Evolutionary conservation across 2,329 filamentous ascomycete genomes (phyloP).

Genomic region (Pseudopyricularia javanii): DNA sequence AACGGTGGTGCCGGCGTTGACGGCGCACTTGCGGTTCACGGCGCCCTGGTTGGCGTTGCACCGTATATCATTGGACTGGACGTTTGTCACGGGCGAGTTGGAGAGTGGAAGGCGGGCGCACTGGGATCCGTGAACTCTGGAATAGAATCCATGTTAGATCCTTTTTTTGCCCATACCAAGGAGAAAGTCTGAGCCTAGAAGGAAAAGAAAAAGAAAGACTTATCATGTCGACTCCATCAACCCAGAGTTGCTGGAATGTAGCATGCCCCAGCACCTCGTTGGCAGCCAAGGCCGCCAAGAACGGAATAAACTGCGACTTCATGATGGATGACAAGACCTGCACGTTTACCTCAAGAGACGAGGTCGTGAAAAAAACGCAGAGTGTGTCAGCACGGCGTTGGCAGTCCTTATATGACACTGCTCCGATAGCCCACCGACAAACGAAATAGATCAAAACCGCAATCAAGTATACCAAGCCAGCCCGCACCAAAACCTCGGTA

Average conservation of each 20-base stretch:
- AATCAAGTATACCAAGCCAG: no score
- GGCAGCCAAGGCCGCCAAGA: slow-evolving; percentile 19
- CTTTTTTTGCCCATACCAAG: background rate
- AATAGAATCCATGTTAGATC: slow-evolving; percentile 26
- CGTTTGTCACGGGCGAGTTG: slow-evolving; percentile 34
- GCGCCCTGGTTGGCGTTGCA: slow-evolving; percentile 25
- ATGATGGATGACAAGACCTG: slow-evolving; percentile 14
- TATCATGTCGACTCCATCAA: slow-evolving; percentile 28
- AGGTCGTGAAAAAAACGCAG: background rate
- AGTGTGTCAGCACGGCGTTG: background rate
- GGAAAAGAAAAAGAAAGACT: slow-evolving; percentile 7
- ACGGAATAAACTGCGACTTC: slow-evolving; percentile 20
- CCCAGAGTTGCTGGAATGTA: slow-evolving; percentile 38
- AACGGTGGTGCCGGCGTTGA: slow-evolving; percentile 29
- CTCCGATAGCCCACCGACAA: no score
- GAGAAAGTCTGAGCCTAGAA: background rate
- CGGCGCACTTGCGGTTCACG: slow-evolving; percentile 23
- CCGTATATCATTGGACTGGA: slow-evolving; percentile 23
- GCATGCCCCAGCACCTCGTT: slow-evolving; percentile 30
- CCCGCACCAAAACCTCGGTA: no score
- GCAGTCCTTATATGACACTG: no score
- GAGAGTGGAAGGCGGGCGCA: slow-evolving; percentile 34
- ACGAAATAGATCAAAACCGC: no score
- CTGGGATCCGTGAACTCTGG: slow-evolving; percentile 22
- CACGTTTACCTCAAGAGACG: background rate